Percentiles rank a stretch among this genome's conserved stretches.
Evolutionary conservation across 1,284 basidiomycete genomes (phyloP).

Genomic region (Heterobasidion occidentale): DNA sequence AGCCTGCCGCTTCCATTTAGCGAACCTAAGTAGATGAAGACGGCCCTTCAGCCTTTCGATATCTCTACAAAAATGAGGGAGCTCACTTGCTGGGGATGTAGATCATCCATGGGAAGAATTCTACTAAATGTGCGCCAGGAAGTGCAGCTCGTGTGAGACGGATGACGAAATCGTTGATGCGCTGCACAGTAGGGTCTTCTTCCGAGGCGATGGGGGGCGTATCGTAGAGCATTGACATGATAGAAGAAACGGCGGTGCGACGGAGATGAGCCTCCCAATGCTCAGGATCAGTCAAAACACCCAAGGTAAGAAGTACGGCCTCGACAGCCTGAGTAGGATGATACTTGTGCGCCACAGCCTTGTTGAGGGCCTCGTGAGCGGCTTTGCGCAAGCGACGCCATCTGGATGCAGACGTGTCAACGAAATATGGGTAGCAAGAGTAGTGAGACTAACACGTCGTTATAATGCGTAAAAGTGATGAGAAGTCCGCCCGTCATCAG

Average conservation of each 20-base stretch:
- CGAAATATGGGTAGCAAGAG: not conserved
- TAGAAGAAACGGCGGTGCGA: constrained; percentile 1
- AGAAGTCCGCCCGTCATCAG: not conserved
- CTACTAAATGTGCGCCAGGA: constrained; percentile 1
- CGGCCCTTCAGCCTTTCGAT: not conserved
- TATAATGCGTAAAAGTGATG: not conserved
- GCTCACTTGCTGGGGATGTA: constrained; percentile 1
- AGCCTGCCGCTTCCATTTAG: constrained; percentile 5
- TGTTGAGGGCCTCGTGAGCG: constrained; percentile 5
- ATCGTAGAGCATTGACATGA: constrained; percentile 5
- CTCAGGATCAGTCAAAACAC: not conserved
- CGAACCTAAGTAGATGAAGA: not conserved
- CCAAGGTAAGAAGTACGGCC: constrained; percentile 2
- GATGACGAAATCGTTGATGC: not conserved
- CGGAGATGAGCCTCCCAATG: constrained; percentile 2
- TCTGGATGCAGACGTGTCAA: not conserved
- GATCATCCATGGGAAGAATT: constrained; percentile 3
- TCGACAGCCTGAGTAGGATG: not conserved
- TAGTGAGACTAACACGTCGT: not conserved
- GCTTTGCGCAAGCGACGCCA: constrained; percentile 6
- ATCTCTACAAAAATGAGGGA: not conserved
- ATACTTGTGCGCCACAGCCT: not conserved
- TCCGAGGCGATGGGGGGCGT: constrained; percentile 1
- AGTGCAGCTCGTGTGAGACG: not conserved
- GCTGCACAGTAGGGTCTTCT: not conserved